A percentile compares a stretch with the other conserved stretches of the same genome.
These are phyloP conservation scores for Helicostylum pulchrum DNA, from an alignment of 192 early-diverging fungal species.

Conservation along the genomic window DNA sequence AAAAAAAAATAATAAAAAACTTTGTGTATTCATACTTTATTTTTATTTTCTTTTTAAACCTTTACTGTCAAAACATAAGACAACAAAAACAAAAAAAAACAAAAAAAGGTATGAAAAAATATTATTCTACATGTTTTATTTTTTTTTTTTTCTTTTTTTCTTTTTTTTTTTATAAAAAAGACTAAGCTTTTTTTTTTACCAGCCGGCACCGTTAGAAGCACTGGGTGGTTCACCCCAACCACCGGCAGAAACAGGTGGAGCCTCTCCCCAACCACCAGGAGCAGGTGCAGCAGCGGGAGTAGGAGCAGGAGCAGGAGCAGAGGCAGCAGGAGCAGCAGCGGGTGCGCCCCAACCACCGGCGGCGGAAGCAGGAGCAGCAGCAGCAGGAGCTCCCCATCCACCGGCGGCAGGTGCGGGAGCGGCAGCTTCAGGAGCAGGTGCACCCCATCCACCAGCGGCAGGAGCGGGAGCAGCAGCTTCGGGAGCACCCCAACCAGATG, in stretches of 20 bases:
- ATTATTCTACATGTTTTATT: not conserved
- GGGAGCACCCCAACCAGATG: slow-evolving; percentile 21
- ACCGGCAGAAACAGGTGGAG: slow-evolving; percentile 6
- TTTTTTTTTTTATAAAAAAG: not conserved
- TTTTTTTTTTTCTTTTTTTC: not conserved
- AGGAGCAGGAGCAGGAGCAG: slow-evolving; percentile 3
- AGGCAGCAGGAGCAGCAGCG: slow-evolving; percentile 5
- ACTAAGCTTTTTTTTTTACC: not conserved
- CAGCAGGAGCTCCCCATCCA: slow-evolving; percentile 16
- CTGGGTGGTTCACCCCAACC: slow-evolving; percentile 18
- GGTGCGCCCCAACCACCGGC: slow-evolving; percentile 16
- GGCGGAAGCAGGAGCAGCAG: slow-evolving; percentile 2
- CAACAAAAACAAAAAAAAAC: too few species aligned
- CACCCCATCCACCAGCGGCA: slow-evolving; percentile 14
- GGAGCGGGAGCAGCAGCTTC: slow-evolving; percentile 9
- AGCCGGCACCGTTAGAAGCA: not conserved
- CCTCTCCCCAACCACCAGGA: slow-evolving; percentile 18
- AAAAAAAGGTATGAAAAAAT: not conserved
- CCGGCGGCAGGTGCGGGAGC: slow-evolving; percentile 17
- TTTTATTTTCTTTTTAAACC: not conserved
- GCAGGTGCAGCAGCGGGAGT: slow-evolving; percentile 9
- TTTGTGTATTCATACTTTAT: not conserved
- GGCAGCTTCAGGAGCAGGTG: slow-evolving; percentile 7
- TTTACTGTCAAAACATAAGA: not conserved
- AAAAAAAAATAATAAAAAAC: not conserved